Conservation (phyloP, 805 yeast species). For the Helenozyma rhizophorensis region DNA sequence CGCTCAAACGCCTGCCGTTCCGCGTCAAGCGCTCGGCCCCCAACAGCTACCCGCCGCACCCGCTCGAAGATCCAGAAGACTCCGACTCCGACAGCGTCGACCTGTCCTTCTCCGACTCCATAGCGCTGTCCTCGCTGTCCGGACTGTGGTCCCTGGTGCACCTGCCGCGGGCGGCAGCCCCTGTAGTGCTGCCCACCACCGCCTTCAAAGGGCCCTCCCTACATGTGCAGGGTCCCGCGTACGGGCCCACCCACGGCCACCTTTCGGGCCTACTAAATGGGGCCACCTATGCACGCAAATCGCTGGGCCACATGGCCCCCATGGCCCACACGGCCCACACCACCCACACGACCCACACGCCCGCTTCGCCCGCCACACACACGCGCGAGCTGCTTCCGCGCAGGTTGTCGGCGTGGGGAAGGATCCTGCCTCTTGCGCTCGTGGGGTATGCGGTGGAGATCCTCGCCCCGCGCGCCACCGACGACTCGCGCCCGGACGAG, state of each 20-base stretch:
- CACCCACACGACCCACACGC: too few relatives aligned
- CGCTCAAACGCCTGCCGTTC: not conserved
- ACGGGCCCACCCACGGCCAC: too few relatives aligned
- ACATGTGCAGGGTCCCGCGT: too few relatives aligned
- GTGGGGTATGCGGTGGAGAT: too few relatives aligned
- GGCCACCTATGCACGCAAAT: too few relatives aligned
- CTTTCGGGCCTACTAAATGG: too few relatives aligned
- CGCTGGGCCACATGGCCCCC: too few relatives aligned
- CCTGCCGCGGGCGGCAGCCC: not conserved
- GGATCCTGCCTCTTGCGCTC: not conserved
- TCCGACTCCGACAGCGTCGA: conserved; percentile 12
- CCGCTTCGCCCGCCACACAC: too few relatives aligned
- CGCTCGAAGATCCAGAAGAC: conserved; percentile 5
- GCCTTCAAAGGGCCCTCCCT: too few relatives aligned
- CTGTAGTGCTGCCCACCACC: not conserved
- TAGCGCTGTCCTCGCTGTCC: conserved; percentile 4
- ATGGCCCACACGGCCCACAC: too few relatives aligned
- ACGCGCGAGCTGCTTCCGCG: too few relatives aligned
- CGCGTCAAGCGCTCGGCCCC: not conserved
- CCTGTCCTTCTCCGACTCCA: conserved; percentile 8
- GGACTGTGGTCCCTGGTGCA: conserved; percentile 2
- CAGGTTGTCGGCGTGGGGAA: too few relatives aligned
- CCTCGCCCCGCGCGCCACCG: not conserved
- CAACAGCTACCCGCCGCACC: conserved; percentile 1
- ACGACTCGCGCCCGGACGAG: not conserved